Conservation (phyloP, 2,329 filamentous ascomycete species). For the Metarhizium brunneum region DNA sequence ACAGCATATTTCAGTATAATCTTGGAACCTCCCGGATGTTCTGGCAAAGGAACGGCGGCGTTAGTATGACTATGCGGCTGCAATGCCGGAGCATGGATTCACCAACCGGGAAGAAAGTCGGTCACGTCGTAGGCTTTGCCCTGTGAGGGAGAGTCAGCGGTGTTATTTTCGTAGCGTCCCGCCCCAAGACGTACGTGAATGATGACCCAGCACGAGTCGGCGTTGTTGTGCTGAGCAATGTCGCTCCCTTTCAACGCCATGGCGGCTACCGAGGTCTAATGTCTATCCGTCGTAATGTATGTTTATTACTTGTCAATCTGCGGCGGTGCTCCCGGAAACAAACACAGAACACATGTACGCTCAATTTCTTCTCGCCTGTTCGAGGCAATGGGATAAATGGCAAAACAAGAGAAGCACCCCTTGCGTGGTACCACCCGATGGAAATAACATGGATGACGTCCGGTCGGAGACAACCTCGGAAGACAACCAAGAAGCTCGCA, state of each 20-base stretch:
- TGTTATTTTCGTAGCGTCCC: background rate
- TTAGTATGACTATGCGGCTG: background rate
- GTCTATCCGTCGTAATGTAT: too few relatives aligned
- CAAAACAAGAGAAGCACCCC: too few relatives aligned
- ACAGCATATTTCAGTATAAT: conserved; percentile 94
- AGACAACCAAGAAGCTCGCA: too few relatives aligned
- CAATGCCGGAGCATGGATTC: background rate
- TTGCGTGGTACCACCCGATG: too few relatives aligned
- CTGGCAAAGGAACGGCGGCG: conserved; percentile 25
- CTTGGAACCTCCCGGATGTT: conserved; percentile 81
- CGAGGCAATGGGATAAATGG: too few relatives aligned
- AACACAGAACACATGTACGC: background rate
- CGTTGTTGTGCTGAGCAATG: conserved; percentile 63
- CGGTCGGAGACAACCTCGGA: too few relatives aligned
- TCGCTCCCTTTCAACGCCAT: conserved; percentile 42
- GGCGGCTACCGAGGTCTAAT: background rate
- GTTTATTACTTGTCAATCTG: too few relatives aligned
- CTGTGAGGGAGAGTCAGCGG: conserved; percentile 22
- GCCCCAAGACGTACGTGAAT: conserved; percentile 50
- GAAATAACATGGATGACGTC: too few relatives aligned
- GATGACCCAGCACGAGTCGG: conserved; percentile 86
- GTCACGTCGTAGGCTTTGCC: conserved; percentile 85
- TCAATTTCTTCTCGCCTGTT: too few relatives aligned
- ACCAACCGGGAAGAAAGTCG: conserved; percentile 67
- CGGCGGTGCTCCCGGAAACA: too few relatives aligned